A percentile compares a stretch with the other conserved stretches of the same genome.
These are phyloP conservation scores for Viridothelium virens DNA, from an alignment of 495 filamentous ascomycete genomes.

Conservation along the genomic window DNA sequence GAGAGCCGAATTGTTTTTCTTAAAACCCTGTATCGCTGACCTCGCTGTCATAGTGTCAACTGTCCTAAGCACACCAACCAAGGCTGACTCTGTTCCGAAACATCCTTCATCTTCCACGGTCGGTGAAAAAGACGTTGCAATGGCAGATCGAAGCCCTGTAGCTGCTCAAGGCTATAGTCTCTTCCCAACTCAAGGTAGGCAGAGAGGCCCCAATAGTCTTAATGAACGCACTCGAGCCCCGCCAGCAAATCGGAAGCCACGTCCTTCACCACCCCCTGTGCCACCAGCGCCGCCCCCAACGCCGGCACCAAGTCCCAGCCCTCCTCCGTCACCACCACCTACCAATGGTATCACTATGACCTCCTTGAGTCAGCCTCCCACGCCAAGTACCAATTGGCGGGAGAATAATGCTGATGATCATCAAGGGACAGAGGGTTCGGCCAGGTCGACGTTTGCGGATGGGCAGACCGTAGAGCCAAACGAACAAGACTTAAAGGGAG, in stretches of 20 bases:
- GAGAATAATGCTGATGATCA: background rate
- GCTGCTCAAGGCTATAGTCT: background rate
- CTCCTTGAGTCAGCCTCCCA: background rate
- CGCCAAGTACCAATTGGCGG: background rate
- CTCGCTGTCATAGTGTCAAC: background rate
- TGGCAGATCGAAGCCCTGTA: background rate
- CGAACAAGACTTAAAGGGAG: background rate
- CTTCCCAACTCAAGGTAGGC: background rate
- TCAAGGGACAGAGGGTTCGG: background rate
- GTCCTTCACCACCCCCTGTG: background rate
- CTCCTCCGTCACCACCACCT: background rate
- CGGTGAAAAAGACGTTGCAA: background rate
- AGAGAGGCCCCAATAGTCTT: background rate
- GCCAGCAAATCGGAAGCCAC: background rate
- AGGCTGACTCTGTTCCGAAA: background rate
- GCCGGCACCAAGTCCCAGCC: background rate
- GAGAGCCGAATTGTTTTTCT: background rate
- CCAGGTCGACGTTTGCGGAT: background rate
- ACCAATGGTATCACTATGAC: background rate
- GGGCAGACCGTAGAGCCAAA: background rate
- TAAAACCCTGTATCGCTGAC: background rate
- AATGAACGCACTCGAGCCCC: background rate
- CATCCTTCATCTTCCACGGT: background rate
- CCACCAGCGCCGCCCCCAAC: background rate
- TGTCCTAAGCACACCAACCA: background rate